Evolutionary conservation across 2,329 filamentous ascomycete species (phyloP).

Genomic region (Penicillium sp.): DNA sequence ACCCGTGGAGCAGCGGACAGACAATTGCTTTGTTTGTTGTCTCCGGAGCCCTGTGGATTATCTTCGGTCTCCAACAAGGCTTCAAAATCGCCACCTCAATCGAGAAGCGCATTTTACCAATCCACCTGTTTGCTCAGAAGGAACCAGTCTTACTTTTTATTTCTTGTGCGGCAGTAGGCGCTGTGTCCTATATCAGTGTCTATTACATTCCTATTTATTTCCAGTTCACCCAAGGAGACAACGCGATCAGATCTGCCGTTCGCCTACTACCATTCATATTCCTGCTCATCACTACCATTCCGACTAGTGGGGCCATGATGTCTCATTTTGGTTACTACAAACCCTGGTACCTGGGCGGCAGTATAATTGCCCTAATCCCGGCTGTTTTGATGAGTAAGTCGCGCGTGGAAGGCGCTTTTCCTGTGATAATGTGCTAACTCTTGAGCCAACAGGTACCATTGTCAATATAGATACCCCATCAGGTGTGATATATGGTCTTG

Average conservation of each 20-base stretch:
- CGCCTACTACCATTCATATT: slow-evolving; percentile 34
- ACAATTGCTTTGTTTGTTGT: slow-evolving; percentile 47
- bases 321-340: slow-evolving; percentile 22
- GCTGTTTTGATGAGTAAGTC: too few relatives aligned
- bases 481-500: too few relatives aligned
- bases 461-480: too few relatives aligned
- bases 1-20: slow-evolving; percentile 40
- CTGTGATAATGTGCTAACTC: too few relatives aligned
- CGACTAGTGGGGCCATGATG: slow-evolving; percentile 23
- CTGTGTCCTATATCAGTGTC: slow-evolving; percentile 38
- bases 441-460: too few relatives aligned
- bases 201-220: slow-evolving; percentile 61
- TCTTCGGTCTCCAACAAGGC: slow-evolving; percentile 52
- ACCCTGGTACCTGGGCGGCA: slow-evolving; percentile 30
- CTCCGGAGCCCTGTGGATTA: slow-evolving; percentile 32
- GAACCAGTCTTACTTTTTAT: slow-evolving; percentile 46
- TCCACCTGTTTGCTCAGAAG: slow-evolving; percentile 42
- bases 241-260: slow-evolving; percentile 29
- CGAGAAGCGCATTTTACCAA: slow-evolving; percentile 49
- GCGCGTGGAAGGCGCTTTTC: too few relatives aligned
- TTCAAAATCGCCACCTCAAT: slow-evolving; percentile 45
- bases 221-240: slow-evolving; percentile 51
- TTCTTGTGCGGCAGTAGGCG: slow-evolving; percentile 30
- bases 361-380: too few relatives aligned
- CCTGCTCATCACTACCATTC: slow-evolving; percentile 22